These are phyloP conservation scores for Hypoxylon sp. DNA, from an alignment of 2,329 filamentous ascomycete genomes.

Conservation along the genomic window DNA sequence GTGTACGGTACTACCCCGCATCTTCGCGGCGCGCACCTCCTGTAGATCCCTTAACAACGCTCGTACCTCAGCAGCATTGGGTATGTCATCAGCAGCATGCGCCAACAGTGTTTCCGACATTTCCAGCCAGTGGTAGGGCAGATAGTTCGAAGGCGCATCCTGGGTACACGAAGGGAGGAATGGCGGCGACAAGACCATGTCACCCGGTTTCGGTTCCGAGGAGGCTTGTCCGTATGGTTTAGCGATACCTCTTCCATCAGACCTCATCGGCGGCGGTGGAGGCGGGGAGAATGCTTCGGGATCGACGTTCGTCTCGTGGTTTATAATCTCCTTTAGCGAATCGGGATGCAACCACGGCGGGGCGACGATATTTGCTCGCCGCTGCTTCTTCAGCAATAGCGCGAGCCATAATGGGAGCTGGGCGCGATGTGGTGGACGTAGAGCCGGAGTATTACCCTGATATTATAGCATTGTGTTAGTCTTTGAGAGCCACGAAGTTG, in stretches of 20 bases:
- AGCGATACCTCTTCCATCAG: slow-evolving; percentile 63
- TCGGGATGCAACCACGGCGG: slow-evolving; percentile 88
- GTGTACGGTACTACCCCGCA: slow-evolving; percentile 80
- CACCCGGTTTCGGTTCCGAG: slow-evolving; percentile 41
- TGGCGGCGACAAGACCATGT: slow-evolving; percentile 73
- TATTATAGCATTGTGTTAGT: slow-evolving; percentile 18
- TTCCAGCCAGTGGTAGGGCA: slow-evolving; percentile 98
- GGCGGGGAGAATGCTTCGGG: slow-evolving; percentile 83
- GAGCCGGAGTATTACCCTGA: slow-evolving; percentile 82
- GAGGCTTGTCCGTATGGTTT: slow-evolving; percentile 54
- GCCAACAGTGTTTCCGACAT: slow-evolving; percentile 89
- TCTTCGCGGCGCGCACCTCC: slow-evolving; percentile 91
- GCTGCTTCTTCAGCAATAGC: slow-evolving; percentile 92
- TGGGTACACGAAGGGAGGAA: slow-evolving; percentile 84
- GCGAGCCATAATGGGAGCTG: slow-evolving; percentile 94
- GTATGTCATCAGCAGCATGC: slow-evolving; percentile 86
- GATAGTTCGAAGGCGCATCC: slow-evolving; percentile 74
- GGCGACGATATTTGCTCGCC: slow-evolving; percentile 91
- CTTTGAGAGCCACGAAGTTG: slow-evolving; percentile 20
- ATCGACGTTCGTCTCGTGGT: slow-evolving; percentile 82
- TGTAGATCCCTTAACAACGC: slow-evolving; percentile 84
- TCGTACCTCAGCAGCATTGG: slow-evolving; percentile 79
- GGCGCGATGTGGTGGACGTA: slow-evolving; percentile 85
- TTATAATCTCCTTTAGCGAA: slow-evolving; percentile 82
- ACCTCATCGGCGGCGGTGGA: slow-evolving; percentile 73